phyloP scores from a whole-genome alignment of 2,329 filamentous ascomycete genomes.

The Sporothrix protearum region DNA sequence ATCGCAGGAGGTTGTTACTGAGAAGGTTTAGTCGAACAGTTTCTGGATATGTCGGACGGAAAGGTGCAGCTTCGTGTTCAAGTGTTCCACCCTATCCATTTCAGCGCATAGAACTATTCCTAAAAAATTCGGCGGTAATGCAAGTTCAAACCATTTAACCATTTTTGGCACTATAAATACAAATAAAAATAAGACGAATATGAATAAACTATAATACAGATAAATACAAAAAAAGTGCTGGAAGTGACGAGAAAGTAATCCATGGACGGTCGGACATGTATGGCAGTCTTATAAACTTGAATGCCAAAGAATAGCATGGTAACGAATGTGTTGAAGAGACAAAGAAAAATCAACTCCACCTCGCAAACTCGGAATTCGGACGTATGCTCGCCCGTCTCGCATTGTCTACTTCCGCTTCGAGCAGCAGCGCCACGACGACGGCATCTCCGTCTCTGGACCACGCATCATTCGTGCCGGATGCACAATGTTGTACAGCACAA shows the following conservation, averaged over 20 bases:
- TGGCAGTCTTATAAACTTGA: not conserved
- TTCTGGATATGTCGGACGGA: not conserved
- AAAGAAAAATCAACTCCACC: not conserved
- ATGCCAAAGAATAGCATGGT: not conserved
- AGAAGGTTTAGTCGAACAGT: conserved; percentile 5
- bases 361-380: too few species aligned
- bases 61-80: not conserved
- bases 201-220: too few species aligned
- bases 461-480: conserved; percentile 48
- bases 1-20: not conserved
- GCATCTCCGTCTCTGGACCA: conserved; percentile 47
- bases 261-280: not conserved
- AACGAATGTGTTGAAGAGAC: not conserved
- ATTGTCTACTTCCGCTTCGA: conserved; percentile 3
- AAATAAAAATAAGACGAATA: too few species aligned
- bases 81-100: not conserved
- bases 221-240: too few species aligned
- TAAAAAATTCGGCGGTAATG: too few species aligned
- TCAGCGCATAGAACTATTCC: not conserved
- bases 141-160: too few species aligned
- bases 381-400: not conserved
- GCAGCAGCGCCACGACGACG: conserved; percentile 26
- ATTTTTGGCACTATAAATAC: too few species aligned
- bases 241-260: not conserved
- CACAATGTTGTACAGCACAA: conserved; percentile 41